Evolutionary conservation across 495 filamentous ascomycete genomes (phyloP), one percentile per base, ranked within the genome.

Genomic region (Lichenothelia convexa): DNA sequence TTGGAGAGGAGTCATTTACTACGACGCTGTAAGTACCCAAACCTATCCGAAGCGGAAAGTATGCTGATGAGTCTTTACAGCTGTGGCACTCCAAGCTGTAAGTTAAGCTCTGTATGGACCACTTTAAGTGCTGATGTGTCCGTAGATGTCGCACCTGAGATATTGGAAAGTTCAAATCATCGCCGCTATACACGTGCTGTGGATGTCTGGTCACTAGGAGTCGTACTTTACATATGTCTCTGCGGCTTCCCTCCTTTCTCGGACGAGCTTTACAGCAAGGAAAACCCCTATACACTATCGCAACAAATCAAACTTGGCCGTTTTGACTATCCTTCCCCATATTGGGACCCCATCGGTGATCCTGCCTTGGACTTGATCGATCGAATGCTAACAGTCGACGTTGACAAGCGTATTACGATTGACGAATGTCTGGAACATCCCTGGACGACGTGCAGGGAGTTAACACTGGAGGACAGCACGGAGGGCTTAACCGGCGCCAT

Each of bases 171-270:
- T 38, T 68, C 65, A 17, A 71, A 67, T 40, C 68, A 80, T 32
- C 75, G 91, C 32, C 78, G 77, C 50, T 99, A 99, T 55, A 91
- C 83, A 23, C 84, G 83, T 44, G 86, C 87, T 11, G 91, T 95
- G 18, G 91, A 99, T 55, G 66, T 95, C 35, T 99, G 91, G 91
- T 92, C 85, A 0, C 70, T 95, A 12, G 91, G 91, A 9, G 91
- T 99, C 7, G 91, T 95, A n/a, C 70, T 99, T 16, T 99, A 99
- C 56, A 95, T 99, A 45, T 95, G 86, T 51, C 72, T 99, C 11
- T 99, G 91, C 51, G 91, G 91, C 3, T 99, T 95, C 46, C 89
- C 91, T 3, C 91, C 91, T 0, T 99, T 99, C 60, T 85, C 78
- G 2, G 91, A 95, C 44, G 91, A 99, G 55, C 72, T 95, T 1